phyloP scores from a whole-genome alignment of 2,329 filamentous ascomycete genomes.

The Cadophora gregata region DNA sequence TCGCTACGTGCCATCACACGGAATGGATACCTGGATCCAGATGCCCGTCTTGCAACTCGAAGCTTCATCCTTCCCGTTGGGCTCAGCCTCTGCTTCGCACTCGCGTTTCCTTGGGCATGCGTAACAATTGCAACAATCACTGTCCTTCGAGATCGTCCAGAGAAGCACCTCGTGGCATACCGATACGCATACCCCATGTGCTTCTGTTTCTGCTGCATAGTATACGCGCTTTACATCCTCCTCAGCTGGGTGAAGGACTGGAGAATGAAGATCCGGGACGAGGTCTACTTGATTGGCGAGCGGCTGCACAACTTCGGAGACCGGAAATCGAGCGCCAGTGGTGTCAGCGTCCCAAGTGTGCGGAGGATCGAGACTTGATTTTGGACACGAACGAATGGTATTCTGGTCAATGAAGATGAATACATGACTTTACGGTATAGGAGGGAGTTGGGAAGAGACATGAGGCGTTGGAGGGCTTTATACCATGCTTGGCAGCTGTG shows the following conservation, averaged over 20 bases:
- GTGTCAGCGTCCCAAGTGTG: constrained; percentile 30
- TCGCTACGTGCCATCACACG: constrained; percentile 77
- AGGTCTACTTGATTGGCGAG: constrained; percentile 96
- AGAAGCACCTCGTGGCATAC: constrained; percentile 50
- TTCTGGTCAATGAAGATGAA: background rate
- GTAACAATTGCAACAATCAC: constrained; percentile 58
- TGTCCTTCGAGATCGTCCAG: constrained; percentile 37
- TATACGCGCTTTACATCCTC: constrained; percentile 60
- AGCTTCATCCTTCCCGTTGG: constrained; percentile 82
- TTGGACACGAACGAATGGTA: background rate
- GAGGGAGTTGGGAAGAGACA: background rate
- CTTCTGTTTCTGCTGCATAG: constrained; percentile 44
- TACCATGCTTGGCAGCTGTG: background rate
- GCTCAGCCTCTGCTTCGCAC: constrained; percentile 64
- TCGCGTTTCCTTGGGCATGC: constrained; percentile 67
- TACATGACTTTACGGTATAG: constrained; percentile 16
- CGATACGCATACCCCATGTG: constrained; percentile 77
- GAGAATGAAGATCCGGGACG: constrained; percentile 84
- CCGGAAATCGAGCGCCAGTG: constrained; percentile 32
- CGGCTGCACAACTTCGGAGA: constrained; percentile 90
- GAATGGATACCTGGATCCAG: constrained; percentile 78
- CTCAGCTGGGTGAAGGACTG: constrained; percentile 71
- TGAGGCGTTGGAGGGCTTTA: constrained; percentile 11
- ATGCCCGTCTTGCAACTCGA: constrained; percentile 79
- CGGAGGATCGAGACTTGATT: constrained; percentile 40